Conservation (phyloP, 108 stramenopile species). For the Craspedostauros australis region DNA sequence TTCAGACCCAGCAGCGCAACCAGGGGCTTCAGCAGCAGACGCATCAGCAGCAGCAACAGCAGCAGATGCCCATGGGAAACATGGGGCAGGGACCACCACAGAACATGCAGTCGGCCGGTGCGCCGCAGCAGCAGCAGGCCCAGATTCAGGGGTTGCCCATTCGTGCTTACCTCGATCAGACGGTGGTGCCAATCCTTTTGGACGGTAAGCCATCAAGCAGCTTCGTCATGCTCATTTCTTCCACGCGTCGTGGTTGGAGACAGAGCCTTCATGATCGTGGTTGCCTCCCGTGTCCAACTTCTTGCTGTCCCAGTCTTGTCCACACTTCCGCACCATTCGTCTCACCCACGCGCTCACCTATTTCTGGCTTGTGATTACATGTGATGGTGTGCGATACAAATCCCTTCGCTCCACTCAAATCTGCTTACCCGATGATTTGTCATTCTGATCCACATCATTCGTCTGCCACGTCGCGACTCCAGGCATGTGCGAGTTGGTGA, state of each 20-base stretch:
- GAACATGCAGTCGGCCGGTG: too few species aligned
- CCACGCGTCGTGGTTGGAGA: too few species aligned
- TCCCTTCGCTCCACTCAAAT: too few species aligned
- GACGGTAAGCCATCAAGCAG: conserved; percentile 58
- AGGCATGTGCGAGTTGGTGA: conserved; percentile 97
- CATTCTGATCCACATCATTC: too few species aligned
- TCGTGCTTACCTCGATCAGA: conserved; percentile 98
- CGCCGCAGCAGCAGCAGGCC: conserved; percentile 11
- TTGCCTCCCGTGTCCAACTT: too few species aligned
- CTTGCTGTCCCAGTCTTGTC: too few species aligned
- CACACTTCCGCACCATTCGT: background rate
- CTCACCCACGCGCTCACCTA: too few species aligned
- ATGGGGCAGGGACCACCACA: conserved; percentile 21
- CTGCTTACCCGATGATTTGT: too few species aligned
- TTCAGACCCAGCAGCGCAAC: background rate
- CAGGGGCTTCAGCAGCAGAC: background rate
- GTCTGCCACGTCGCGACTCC: background rate
- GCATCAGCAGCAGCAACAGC: conserved; percentile 14
- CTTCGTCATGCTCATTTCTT: too few species aligned
- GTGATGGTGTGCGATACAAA: background rate
- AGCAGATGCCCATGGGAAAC: conserved; percentile 4
- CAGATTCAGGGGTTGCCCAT: conserved; percentile 87
- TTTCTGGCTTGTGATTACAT: background rate
- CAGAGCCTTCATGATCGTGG: too few species aligned
- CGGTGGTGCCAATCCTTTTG: conserved; percentile 96